Evolutionary conservation across 371 early-diverging fungal genomes (phyloP), one percentile per base, ranked within the genome.

Genomic region (Furculomyces boomerangus): DNA sequence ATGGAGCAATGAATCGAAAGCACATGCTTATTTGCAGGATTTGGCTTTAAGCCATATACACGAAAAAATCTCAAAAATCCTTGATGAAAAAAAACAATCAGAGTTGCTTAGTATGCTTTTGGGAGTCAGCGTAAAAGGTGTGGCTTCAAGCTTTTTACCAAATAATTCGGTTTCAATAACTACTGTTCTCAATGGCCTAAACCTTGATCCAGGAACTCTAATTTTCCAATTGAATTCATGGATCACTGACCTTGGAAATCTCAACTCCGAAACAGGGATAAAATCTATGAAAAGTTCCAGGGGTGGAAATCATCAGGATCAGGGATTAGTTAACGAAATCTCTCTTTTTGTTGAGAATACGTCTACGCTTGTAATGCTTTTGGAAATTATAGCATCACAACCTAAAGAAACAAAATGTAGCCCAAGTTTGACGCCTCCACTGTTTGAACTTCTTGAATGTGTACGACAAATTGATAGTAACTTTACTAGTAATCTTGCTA

Each of bases 361-460:
- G 7, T 28, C 29, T 16, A 18, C 49, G 16, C 25, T 49, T 3
- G 27, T 49, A 16, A 25, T 28, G 10, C 25, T 49, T 20, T 20
- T 49, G 18, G 49, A 49, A 27, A 28, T 49, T 10, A 31, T 49
- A 25, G 10, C 49, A 5, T 30, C 29, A 8, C 49, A 49, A 49
- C 5, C 5, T 28, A 5, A 10, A 14, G 20, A 30, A 13, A 57
- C 64, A 37, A 55, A 60, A 64, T 66, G 52, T 28, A 59, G 57
- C 26, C 52, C 67, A 2, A 45, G 56, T n/a, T 58, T 70, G n/a
- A 67, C 65, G 18, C 61, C 73, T 5, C 74, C 83, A 2, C 69
- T 90, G 62, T 89, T 88, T 60, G 81, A 82, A 45, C 63, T 86
- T 8, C 72, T 92, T 41, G 72, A 77, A 1, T 74, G 71, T n/a